These are phyloP conservation scores for Poa pratensis DNA, from an alignment of 176 grass and related monocot genomes.

Conservation along the genomic window DNA sequence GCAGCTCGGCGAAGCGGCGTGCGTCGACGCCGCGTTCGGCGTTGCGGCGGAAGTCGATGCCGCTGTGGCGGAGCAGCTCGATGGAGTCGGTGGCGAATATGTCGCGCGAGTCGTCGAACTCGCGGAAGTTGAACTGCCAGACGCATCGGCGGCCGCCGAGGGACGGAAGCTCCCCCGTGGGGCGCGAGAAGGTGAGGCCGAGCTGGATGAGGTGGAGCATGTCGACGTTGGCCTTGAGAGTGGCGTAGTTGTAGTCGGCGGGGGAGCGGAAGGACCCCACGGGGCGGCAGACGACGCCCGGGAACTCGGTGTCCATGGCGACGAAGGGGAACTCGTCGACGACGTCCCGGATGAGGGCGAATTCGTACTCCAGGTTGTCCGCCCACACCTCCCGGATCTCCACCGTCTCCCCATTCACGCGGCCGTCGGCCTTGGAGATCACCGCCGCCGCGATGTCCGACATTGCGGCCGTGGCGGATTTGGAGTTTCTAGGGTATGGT, in stretches of 20 bases:
- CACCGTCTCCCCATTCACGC: slow-evolving; percentile 61
- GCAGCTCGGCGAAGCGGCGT: slow-evolving; percentile 72
- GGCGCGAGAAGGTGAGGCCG: slow-evolving; percentile 81
- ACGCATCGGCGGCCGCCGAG: slow-evolving; percentile 78
- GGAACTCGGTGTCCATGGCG: slow-evolving; percentile 99
- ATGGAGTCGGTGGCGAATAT: slow-evolving; percentile 89
- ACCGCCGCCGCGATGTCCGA: slow-evolving; percentile 30
- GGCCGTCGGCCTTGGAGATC: slow-evolving; percentile 37
- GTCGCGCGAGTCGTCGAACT: slow-evolving; percentile 80
- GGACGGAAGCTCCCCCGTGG: slow-evolving; percentile 64
- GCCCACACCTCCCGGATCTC: slow-evolving; percentile 99
- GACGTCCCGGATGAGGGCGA: slow-evolving; percentile 87
- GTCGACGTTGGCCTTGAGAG: slow-evolving; percentile 96
- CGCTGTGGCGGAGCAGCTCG: slow-evolving; percentile 86
- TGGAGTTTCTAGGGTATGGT: slow-evolving; percentile 45
- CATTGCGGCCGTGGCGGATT: slow-evolving; percentile 26
- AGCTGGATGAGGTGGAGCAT: slow-evolving; percentile 98
- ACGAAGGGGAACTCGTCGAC: slow-evolving; percentile 93
- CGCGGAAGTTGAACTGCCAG: slow-evolving; percentile 98
- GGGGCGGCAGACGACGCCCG: slow-evolving; percentile 84
- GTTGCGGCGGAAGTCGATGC: slow-evolving; percentile 88
- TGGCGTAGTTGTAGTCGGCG: slow-evolving; percentile 96
- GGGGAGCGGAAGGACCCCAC: slow-evolving; percentile 77
- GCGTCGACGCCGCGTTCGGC: slow-evolving; percentile 72
- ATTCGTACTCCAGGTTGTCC: slow-evolving; percentile 87